Conservation (phyloP, 345 rosid species). For the Capsella bursapastoris region DNA sequence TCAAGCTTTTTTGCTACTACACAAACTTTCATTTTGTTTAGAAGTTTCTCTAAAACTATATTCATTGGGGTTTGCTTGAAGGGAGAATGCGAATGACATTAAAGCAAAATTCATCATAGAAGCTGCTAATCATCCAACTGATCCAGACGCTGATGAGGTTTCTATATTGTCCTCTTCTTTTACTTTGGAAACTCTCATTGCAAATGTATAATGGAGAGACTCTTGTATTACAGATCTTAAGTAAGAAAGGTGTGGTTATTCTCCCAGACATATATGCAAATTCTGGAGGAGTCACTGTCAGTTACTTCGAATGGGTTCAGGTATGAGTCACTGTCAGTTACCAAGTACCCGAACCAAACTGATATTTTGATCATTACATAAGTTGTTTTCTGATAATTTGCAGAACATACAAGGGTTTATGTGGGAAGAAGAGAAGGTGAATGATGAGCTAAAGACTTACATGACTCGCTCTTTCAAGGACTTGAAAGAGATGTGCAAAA, state of each 20-base stretch:
- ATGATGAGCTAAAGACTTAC: constrained; percentile 73
- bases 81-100: constrained; percentile 86
- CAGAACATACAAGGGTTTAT: constrained; percentile 99
- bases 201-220: constrained; percentile 20
- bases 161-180: not conserved
- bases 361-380: constrained; percentile 12
- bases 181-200: not conserved
- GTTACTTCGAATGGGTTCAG: constrained; percentile 99
- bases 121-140: constrained; percentile 98
- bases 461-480: constrained; percentile 83
- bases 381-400: constrained; percentile 22
- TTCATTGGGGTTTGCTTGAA: constrained; percentile 36
- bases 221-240: constrained; percentile 60
- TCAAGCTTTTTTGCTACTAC: constrained; percentile 19
- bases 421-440: constrained; percentile 99
- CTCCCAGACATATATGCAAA: constrained; percentile 96
- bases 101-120: constrained; percentile 89
- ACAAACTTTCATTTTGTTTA: not conserved
- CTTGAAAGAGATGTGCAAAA: constrained; percentile 86
- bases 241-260: constrained; percentile 90
- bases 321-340: constrained; percentile 43
- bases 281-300: constrained; percentile 97
- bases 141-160: constrained; percentile 95
- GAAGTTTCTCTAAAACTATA: not conserved
- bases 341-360: not conserved